Evolutionary conservation across 371 early-diverging fungal species (phyloP), one percentile per base, ranked within the genome.

Genomic region (Mortierella sp.): DNA sequence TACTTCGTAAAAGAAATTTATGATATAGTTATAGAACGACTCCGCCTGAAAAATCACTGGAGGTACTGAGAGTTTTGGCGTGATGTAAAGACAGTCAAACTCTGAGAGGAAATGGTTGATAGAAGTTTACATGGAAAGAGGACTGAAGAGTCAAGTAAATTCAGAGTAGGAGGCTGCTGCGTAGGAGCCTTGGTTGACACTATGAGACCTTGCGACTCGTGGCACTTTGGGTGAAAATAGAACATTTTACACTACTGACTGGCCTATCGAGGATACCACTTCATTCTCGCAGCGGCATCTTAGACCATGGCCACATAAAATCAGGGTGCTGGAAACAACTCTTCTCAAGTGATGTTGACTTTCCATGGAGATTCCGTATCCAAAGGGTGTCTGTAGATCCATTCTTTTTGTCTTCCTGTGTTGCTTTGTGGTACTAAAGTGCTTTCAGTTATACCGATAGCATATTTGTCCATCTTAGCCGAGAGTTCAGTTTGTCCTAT

Each of bases 261-360:
- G 10, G 13, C 63, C 15, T 1, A 63, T 62, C 0, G 41, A 28
- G 11, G 16, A 4, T 4, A 63, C 16, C 13, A 63, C 50, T 13
- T 24, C 32, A 2, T 40, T 9, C 45, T 53, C 63, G 33, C 63
- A 41, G 1, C 16, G 32, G 21, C 32, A n/a, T 6, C 11, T 16
- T 38, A 62, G 33, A 5, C 70, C 58, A 43, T 7, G 33, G 65
- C 48, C 4, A 28, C 65, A 28, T 52, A 71, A 28, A 10, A 28
- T 1, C 32, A 50, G n/a, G 72, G 53, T 19, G 65, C 65, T 9
- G 13, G 24, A 8, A 70, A 24, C 1, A 70, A 36, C 13, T 63
- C 70, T 8, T 53, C 67, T 63, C 73, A 72, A 0, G 45, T 22
- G 3, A 62, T 62, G 6, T 72, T 57, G 15, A 33, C 36, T 16